phyloP scores from a whole-genome alignment of 75 land plant species.

The Selaginella tamariscina region DNA sequence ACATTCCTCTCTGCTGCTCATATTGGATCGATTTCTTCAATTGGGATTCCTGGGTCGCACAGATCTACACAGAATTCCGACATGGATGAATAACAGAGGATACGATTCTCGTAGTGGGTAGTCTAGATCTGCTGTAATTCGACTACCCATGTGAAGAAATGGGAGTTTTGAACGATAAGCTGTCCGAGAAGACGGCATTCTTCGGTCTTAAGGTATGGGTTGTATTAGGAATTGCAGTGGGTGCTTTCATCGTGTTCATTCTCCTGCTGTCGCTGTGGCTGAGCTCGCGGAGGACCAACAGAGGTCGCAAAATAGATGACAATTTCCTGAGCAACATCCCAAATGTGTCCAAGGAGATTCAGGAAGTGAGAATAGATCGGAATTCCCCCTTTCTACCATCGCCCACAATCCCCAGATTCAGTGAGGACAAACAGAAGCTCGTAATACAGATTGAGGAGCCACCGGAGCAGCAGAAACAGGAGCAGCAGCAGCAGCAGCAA shows the following conservation, averaged over 20 bases:
- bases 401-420: not conserved
- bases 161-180: slow-evolving; percentile 27
- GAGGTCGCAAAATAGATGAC: not conserved
- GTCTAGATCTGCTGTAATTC: too few relatives aligned
- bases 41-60: too few relatives aligned
- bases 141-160: too few relatives aligned
- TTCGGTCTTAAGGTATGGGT: slow-evolving; percentile 60
- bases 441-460: not conserved
- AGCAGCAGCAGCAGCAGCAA: not conserved
- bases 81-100: too few relatives aligned
- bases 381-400: not conserved
- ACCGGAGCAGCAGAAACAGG: not conserved
- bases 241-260: slow-evolving; percentile 41
- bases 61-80: too few relatives aligned
- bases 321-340: not conserved
- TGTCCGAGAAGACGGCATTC: slow-evolving; percentile 48
- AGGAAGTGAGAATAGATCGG: slow-evolving; percentile 1
- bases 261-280: slow-evolving; percentile 16
- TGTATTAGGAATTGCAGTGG: slow-evolving; percentile 45
- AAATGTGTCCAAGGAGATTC: slow-evolving; percentile 11
- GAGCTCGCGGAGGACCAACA: not conserved
- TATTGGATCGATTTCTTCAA: too few relatives aligned
- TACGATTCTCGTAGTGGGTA: too few relatives aligned
- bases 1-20: too few relatives aligned
- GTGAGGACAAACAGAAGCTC: not conserved